Evolutionary conservation across 352 stramenopile species (phyloP).

Genomic region (Pythium oligandrum): DNA sequence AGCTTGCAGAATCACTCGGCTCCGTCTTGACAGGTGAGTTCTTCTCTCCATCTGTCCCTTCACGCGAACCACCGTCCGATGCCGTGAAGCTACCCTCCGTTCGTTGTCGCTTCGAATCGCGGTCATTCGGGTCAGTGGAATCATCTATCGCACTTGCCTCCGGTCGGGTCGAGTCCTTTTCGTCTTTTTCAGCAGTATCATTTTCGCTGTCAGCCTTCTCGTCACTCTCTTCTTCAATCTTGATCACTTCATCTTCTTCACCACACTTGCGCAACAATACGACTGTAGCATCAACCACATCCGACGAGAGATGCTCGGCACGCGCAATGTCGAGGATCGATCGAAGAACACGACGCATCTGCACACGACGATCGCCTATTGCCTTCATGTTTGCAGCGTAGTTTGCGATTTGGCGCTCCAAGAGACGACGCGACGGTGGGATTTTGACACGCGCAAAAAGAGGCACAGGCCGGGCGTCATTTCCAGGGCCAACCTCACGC

Average conservation of each 20-base stretch:
- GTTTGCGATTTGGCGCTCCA: slow-evolving; percentile 68
- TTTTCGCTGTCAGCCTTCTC: neutral
- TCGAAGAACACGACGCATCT: slow-evolving; percentile 44
- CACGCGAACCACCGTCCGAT: too few species aligned
- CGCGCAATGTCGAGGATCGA: slow-evolving; percentile 54
- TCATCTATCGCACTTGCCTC: too few species aligned
- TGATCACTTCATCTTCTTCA: slow-evolving; percentile 20
- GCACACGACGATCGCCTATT: slow-evolving; percentile 41
- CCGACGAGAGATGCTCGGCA: slow-evolving; percentile 49
- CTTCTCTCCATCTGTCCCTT: too few species aligned
- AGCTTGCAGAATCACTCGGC: too few species aligned
- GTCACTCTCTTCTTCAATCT: slow-evolving; percentile 32
- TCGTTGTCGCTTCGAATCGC: too few species aligned
- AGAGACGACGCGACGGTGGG: slow-evolving; percentile 54
- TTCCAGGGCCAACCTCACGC: slow-evolving; percentile 13
- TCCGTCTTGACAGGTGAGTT: too few species aligned
- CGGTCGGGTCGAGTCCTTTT: too few species aligned
- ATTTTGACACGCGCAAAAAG: slow-evolving; percentile 57
- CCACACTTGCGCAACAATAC: slow-evolving; percentile 53
- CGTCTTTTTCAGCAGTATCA: too few species aligned
- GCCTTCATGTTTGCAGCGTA: slow-evolving; percentile 49
- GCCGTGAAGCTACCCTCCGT: too few species aligned
- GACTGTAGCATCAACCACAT: slow-evolving; percentile 50
- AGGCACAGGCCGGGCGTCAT: slow-evolving; percentile 20
- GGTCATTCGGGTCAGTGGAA: too few species aligned